Evolutionary conservation across 352 stramenopile genomes (phyloP).

Genomic region (Pythium vanterpoolii): DNA sequence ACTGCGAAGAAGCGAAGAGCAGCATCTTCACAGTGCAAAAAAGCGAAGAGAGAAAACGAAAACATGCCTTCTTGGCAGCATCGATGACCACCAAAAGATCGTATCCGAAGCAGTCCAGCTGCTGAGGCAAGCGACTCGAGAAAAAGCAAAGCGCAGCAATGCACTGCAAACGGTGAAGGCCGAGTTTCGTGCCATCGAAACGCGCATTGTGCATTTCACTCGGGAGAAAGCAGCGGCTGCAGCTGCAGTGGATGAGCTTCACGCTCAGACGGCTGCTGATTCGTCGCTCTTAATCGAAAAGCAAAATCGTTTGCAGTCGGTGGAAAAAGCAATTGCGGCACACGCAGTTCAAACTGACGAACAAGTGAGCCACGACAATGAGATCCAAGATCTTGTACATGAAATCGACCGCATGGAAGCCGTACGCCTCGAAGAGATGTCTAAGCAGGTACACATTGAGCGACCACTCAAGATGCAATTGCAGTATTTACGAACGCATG

Average conservation of each 20-base stretch:
- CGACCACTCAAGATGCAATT: background rate
- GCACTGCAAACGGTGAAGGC: background rate
- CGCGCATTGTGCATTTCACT: background rate
- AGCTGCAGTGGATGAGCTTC: background rate
- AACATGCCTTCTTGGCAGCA: background rate
- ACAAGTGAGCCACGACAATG: background rate
- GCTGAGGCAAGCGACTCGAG: background rate
- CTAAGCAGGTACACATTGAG: background rate
- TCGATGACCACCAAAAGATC: background rate
- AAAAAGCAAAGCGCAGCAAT: background rate
- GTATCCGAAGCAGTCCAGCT: background rate
- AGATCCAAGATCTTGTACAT: background rate
- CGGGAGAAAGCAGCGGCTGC: background rate
- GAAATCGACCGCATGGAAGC: slow-evolving; percentile 2
- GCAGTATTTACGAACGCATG: background rate
- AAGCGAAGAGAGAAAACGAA: background rate
- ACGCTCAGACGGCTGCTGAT: background rate
- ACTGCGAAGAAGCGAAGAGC: background rate
- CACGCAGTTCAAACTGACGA: background rate
- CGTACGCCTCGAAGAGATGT: background rate
- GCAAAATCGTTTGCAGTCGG: background rate
- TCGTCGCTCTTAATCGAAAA: background rate
- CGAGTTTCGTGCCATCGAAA: background rate
- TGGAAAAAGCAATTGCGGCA: background rate
- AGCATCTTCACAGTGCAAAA: background rate